Evolutionary conservation across 1,284 basidiomycete species (phyloP), one percentile per base, ranked within the genome.

Genomic region (Schizophyllum commune): DNA sequence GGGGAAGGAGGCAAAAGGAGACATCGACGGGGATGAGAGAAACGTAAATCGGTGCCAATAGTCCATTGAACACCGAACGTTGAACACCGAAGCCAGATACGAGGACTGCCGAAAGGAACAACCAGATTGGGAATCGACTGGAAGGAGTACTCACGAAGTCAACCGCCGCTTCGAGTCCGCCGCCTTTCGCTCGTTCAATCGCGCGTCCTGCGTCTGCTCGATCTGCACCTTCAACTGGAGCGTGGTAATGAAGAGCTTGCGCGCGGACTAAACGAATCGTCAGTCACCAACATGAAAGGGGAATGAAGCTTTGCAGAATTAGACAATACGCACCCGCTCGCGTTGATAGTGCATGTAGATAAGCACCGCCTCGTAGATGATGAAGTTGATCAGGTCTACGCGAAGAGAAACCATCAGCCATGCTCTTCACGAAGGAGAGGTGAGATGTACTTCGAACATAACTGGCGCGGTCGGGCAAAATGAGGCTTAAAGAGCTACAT

Each of bases 231-330:
- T 64, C 66, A 79, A 83, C 68, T 88, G 86, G 11, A 80, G 74
- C 68, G 89, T 88, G 65, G 92, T 82, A 80, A 70, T 96, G 92
- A 70, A 91, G 91, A 59, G 92, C 81, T 72, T 94, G 91, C 5
- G 92, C 92, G 62, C 88, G 88, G 71, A 93, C 90, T 7, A 90
- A 92, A 27, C 27, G 32, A 89, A 89, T 67, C 84, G 53, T 21
- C 19, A 20, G 53, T 11, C 47, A 11, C 47, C 75, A 51, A 60
- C 11, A 11, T 11, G 47, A 51, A 11, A n/a, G n/a, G 76, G 66
- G 78, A 82, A 57, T 11, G 32, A 20, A 7, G 32, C 56, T 22
- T 57, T 7, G 15, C 56, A 33, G 20, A 17, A 57, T 17, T 17
- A 17, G 11, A 6, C 56, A 17, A 15, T 17, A 72, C 85, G 62